Evolutionary conservation across 139 green algal species (phyloP).

Genomic region (Desmodesmus armatus): DNA sequence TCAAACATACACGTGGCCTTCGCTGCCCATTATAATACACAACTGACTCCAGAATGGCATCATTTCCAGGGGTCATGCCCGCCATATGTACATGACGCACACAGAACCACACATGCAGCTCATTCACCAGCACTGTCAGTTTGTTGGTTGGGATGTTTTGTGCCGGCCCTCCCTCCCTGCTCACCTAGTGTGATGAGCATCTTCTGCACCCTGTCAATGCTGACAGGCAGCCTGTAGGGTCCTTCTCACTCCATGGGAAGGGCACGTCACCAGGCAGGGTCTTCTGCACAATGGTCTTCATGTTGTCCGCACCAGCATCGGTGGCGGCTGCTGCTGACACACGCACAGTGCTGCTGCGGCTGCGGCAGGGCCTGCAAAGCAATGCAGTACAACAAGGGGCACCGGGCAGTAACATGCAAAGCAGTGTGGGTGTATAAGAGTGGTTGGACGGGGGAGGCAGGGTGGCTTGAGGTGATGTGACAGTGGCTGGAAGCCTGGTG

Average conservation of each 20-base stretch:
- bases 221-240: slow-evolving; percentile 69
- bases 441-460: no score
- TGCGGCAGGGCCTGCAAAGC: slow-evolving; percentile 4
- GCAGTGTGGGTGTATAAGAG: neutral
- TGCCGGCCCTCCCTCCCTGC: slow-evolving; percentile 8
- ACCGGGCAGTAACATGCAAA: neutral
- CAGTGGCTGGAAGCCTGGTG: no score
- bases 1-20: neutral
- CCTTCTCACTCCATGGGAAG: slow-evolving; percentile 73
- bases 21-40: neutral
- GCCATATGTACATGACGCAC: no score
- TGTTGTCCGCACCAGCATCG: slow-evolving; percentile 26
- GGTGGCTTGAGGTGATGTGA: neutral
- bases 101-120: no score
- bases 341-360: neutral
- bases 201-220: slow-evolving; percentile 69
- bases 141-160: no score
- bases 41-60: no score
- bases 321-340: slow-evolving; percentile 26
- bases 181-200: slow-evolving; percentile 59
- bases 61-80: no score
- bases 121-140: neutral
- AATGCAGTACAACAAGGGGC: neutral
- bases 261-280: slow-evolving; percentile 61
- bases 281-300: slow-evolving; percentile 64